Percentiles rank a stretch among this genome's conserved stretches.
Evolutionary conservation across 345 rosid genomes (phyloP).

Genomic region (Lumnitzera littorea): DNA sequence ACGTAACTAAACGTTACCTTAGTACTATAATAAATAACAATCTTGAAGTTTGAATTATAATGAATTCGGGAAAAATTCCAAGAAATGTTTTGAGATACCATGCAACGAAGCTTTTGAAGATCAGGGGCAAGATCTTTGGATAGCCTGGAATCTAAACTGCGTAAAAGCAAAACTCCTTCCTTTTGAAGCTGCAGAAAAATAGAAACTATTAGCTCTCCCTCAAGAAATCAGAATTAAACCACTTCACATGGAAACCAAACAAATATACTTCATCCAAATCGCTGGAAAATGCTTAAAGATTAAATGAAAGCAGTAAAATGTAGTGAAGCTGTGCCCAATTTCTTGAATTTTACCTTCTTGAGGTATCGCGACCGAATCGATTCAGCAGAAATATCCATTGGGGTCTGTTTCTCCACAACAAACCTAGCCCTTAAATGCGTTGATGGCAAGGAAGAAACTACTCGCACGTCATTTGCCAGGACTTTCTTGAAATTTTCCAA

Average conservation of each 20-base stretch:
- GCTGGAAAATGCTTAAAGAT: neutral
- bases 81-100: constrained; percentile 28
- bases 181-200: constrained; percentile 53
- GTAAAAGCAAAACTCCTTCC: constrained; percentile 83
- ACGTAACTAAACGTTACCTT: too few species aligned
- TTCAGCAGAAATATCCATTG: constrained; percentile 68
- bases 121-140: constrained; percentile 89
- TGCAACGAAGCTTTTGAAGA: constrained; percentile 94
- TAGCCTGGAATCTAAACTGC: constrained; percentile 89
- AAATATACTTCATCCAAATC: too few species aligned
- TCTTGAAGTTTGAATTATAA: too few species aligned
- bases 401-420: constrained; percentile 70
- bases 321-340: neutral
- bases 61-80: too few species aligned
- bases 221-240: constrained; percentile 1
- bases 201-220: constrained; percentile 4
- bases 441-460: constrained; percentile 79
- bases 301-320: neutral
- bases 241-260: neutral
- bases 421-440: constrained; percentile 79
- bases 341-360: constrained; percentile 39
- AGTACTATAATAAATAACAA: too few species aligned
- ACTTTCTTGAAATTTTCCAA: constrained; percentile 77
- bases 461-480: constrained; percentile 67
- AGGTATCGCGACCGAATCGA: constrained; percentile 93